Base-by-base conservation (phyloP, 768 basidiomycete species). In the Boletus bicolor region DNA sequence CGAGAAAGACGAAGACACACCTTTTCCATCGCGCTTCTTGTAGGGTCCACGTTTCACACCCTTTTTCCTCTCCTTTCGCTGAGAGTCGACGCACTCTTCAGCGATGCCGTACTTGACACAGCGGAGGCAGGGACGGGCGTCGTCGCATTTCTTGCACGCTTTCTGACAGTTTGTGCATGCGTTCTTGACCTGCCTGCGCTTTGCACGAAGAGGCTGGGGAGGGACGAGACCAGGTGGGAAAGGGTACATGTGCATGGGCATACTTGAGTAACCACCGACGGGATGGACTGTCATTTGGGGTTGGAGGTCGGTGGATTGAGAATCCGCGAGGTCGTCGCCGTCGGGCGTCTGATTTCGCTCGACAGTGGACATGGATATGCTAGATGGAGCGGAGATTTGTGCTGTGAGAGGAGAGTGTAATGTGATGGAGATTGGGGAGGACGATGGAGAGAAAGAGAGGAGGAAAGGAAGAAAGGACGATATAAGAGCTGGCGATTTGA, bases 21-120 rank as follows among this genome's bases (percentile, higher is more conserved):
- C 82, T 82, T 87, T 89, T 82, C 83, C 85, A 88, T 90, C 89
- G 84, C 88, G 89, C 84, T 91, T 92, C 90, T 91, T 91, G 87
- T 92, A 92, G 73, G 90, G 90, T 44, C 89, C 89, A 67, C 89
- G 76, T 77, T 91, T 92, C 63, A 90, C 80, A 61, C 89, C 89
- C 70, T 89, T 91, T 72, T 90, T 91, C 66, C 93, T 82, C 75
- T 96, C 93, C 77, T 95, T 96, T 70, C 93, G 81, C 72, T 89
- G 86, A 32, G 93, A 93, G 75, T 94, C 90, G 61, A 91, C 77
- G 68, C 94, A 97, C 67, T 89, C 87, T 67, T 93, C 89, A 46
- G 84, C 80, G 60, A 89, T 81, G 65, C 91, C 92, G 63, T 95
- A 95, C 75, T 90, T 93, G 66, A 93, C 86, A 65, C 94, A 97